Evolutionary conservation across 1,284 basidiomycete species (phyloP).

Genomic region (Naganishia albida): DNA sequence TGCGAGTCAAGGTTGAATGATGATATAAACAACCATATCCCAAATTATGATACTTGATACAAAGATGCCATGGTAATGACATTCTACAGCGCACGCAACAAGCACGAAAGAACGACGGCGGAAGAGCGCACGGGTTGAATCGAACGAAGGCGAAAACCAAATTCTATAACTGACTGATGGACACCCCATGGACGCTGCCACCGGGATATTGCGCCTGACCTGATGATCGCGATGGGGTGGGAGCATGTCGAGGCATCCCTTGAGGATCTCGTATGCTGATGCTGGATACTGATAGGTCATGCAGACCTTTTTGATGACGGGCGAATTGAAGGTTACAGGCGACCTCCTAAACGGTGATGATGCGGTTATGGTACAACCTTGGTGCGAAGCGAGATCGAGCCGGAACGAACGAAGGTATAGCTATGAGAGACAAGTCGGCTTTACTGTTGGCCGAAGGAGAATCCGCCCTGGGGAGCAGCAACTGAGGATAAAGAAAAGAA

Average conservation of each 20-base stretch:
- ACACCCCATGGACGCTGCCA: neutral
- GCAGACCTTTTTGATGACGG: constrained; percentile 18
- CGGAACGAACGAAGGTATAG: neutral
- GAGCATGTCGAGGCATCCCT: constrained; percentile 31
- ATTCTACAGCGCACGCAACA: neutral
- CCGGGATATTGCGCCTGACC: neutral
- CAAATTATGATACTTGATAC: constrained; percentile 17
- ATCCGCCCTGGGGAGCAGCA: constrained; percentile 86
- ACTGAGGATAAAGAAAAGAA: constrained; percentile 56
- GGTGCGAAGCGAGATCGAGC: constrained; percentile 16
- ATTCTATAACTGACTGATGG: constrained; percentile 1
- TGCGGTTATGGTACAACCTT: constrained; percentile 20
- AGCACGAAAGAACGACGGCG: neutral
- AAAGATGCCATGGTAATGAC: neutral
- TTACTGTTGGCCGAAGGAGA: constrained; percentile 68
- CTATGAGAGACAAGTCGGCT: neutral
- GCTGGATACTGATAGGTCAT: constrained; percentile 15
- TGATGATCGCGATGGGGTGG: neutral
- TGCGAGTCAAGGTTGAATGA: neutral
- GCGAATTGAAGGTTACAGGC: constrained; percentile 4
- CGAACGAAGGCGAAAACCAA: constrained; percentile 4
- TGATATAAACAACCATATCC: constrained; percentile 8
- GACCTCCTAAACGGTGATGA: constrained; percentile 7
- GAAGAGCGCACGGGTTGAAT: neutral
- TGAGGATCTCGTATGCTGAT: constrained; percentile 32